Percentiles rank a stretch among this genome's conserved stretches.
Conservation (phyloP, 208 protist species). For the Leptomonas pyrrhocoris region DNA sequence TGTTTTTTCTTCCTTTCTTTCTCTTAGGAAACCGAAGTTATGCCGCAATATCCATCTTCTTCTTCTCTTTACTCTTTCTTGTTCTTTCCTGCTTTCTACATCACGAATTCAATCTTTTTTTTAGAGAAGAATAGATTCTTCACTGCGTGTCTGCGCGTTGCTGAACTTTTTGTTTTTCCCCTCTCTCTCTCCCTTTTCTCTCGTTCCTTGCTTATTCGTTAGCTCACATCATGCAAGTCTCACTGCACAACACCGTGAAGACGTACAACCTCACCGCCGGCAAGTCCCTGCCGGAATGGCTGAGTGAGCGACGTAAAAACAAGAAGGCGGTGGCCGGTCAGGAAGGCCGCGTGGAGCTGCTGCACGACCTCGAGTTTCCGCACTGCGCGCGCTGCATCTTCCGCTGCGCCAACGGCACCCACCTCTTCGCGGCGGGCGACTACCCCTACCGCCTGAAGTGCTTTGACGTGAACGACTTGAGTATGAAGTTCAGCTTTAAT, state of each 20-base stretch:
- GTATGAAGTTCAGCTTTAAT: conserved; percentile 93
- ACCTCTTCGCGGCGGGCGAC: conserved; percentile 87
- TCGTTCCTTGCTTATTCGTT: not conserved
- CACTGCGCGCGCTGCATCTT: conserved; percentile 83
- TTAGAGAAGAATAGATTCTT: too few relatives aligned
- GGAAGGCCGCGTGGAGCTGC: conserved; percentile 82
- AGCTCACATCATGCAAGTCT: conserved; percentile 77
- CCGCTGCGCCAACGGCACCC: conserved; percentile 77
- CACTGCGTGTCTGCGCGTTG: too few relatives aligned
- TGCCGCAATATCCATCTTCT: too few relatives aligned
- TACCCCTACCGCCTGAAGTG: conserved; percentile 91
- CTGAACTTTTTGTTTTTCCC: too few relatives aligned
- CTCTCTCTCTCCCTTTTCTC: conserved; percentile 1
- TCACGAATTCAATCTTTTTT: too few relatives aligned
- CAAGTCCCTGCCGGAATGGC: conserved; percentile 87
- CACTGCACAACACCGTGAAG: conserved; percentile 87
- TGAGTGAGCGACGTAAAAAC: conserved; percentile 78
- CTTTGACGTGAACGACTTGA: conserved; percentile 90
- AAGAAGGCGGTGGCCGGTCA: conserved; percentile 45
- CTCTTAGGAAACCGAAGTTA: too few relatives aligned
- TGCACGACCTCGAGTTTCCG: conserved; percentile 91
- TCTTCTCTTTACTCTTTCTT: too few relatives aligned
- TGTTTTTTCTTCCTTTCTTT: too few relatives aligned
- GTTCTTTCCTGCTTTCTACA: too few relatives aligned
- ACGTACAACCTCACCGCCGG: conserved; percentile 90